Evolutionary conservation across 768 basidiomycete species (phyloP).

Genomic region (Kwoniella mangroviensis): DNA sequence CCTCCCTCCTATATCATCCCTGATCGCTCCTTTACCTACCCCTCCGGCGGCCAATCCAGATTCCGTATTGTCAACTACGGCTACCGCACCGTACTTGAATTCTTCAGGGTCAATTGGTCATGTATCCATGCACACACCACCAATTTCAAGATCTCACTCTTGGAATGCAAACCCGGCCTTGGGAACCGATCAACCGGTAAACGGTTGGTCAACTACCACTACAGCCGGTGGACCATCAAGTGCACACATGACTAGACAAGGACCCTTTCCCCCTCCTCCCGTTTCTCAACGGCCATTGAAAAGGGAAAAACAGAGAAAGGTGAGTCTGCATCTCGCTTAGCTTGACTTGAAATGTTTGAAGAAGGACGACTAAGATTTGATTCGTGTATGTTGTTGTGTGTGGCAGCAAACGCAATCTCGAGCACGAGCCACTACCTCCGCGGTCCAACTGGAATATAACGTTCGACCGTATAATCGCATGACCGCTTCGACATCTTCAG

Average conservation of each 20-base stretch:
- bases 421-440: not conserved
- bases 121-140: not conserved
- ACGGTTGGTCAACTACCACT: not conserved
- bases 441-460: conserved; percentile 14
- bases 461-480: conserved; percentile 12
- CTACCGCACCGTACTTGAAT: not conserved
- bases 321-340: not conserved
- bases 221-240: not conserved
- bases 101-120: conserved; percentile 4
- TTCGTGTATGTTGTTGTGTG: not conserved
- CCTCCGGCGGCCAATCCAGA: not conserved
- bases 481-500: not conserved
- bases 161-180: not conserved
- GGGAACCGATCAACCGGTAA: conserved; percentile 13
- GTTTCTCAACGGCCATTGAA: not conserved
- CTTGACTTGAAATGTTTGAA: too few relatives aligned
- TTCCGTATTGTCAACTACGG: not conserved
- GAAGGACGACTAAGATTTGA: too few relatives aligned
- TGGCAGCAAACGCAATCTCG: not conserved
- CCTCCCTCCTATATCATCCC: conserved; percentile 12
- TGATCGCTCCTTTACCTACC: conserved; percentile 1
- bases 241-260: not conserved
- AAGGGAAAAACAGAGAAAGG: conserved; percentile 3
- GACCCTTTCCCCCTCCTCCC: conserved; percentile 4
- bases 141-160: not conserved